Evolutionary conservation across 805 yeast species (phyloP).

Genomic region (Komagataella populi): DNA sequence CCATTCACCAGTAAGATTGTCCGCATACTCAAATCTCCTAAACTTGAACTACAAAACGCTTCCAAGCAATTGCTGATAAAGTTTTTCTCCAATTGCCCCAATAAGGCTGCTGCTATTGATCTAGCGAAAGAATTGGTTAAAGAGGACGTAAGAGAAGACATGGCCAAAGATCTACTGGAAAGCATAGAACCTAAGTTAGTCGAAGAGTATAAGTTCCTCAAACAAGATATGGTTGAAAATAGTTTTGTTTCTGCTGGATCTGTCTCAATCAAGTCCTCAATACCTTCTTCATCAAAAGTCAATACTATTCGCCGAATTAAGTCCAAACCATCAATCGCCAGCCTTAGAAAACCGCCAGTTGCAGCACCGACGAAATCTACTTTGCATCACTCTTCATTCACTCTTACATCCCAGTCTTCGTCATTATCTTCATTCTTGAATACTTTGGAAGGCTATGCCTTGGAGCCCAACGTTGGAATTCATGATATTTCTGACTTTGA

Average conservation of each 20-base stretch:
- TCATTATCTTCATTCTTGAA: neutral
- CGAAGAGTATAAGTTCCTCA: conserved; percentile 6
- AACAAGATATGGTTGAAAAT: neutral
- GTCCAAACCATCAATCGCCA: conserved; percentile 2
- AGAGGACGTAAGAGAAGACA: conserved; percentile 15
- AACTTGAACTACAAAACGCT: neutral
- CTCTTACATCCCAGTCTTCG: neutral
- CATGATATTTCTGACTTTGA: conserved; percentile 11
- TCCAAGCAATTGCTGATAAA: conserved; percentile 14
- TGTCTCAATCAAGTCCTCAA: conserved; percentile 7
- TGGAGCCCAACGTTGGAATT: neutral
- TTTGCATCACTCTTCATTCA: neutral
- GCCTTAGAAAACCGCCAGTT: conserved; percentile 1
- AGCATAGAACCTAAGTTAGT: conserved; percentile 16
- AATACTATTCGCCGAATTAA: conserved; percentile 7
- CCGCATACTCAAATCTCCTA: conserved; percentile 7
- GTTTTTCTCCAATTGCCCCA: conserved; percentile 22
- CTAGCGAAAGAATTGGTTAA: conserved; percentile 25
- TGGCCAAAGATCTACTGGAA: conserved; percentile 12
- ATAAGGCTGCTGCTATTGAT: conserved; percentile 28
- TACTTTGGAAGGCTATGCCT: neutral
- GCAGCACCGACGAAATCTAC: conserved; percentile 2
- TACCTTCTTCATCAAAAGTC: neutral
- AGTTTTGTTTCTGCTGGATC: conserved; percentile 16
- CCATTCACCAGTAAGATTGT: conserved; percentile 14